These are phyloP conservation scores for Pharnaceum exiguum DNA, from an alignment of 148 eudicot genomes.

Conservation along the genomic window DNA sequence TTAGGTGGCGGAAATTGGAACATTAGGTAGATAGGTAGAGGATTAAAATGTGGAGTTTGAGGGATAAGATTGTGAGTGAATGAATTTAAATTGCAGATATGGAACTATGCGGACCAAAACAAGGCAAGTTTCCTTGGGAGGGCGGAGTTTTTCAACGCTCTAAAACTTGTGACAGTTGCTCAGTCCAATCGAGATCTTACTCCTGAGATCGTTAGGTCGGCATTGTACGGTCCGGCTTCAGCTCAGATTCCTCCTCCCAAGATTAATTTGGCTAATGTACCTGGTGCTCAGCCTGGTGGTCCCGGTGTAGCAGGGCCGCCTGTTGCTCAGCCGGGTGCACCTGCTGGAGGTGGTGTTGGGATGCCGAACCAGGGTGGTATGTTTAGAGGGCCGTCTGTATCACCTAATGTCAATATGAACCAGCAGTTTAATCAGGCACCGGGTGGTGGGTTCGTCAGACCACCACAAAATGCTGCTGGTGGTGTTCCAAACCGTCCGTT, in stretches of 20 bases:
- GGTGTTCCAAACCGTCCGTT: slow-evolving; percentile 35
- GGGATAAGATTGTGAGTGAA: not conserved
- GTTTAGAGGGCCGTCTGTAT: slow-evolving; percentile 36
- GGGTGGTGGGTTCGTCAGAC: slow-evolving; percentile 48
- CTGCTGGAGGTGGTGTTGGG: no score
- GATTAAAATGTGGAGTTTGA: not conserved
- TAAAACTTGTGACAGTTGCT: slow-evolving; percentile 94
- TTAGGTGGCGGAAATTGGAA: not conserved
- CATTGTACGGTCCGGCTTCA: slow-evolving; percentile 83
- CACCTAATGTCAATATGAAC: slow-evolving; percentile 29
- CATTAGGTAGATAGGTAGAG: not conserved
- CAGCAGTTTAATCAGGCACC: slow-evolving; percentile 46
- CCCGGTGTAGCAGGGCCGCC: slow-evolving; percentile 31
- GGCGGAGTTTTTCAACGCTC: slow-evolving; percentile 87
- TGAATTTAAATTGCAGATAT: slow-evolving; percentile 44
- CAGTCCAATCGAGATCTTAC: slow-evolving; percentile 85
- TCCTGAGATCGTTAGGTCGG: slow-evolving; percentile 82
- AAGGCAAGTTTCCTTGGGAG: slow-evolving; percentile 76
- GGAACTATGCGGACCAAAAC: slow-evolving; percentile 86
- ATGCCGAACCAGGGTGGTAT: slow-evolving; percentile 45
- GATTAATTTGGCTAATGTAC: slow-evolving; percentile 48
- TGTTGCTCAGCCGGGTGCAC: slow-evolving; percentile 15
- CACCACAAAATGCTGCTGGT: slow-evolving; percentile 46
- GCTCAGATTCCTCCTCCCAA: slow-evolving; percentile 90
- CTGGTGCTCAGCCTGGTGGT: slow-evolving; percentile 45